Base-by-base conservation (phyloP, 2,329 filamentous ascomycete genomes). In the Aspergillus vadensis region DNA sequence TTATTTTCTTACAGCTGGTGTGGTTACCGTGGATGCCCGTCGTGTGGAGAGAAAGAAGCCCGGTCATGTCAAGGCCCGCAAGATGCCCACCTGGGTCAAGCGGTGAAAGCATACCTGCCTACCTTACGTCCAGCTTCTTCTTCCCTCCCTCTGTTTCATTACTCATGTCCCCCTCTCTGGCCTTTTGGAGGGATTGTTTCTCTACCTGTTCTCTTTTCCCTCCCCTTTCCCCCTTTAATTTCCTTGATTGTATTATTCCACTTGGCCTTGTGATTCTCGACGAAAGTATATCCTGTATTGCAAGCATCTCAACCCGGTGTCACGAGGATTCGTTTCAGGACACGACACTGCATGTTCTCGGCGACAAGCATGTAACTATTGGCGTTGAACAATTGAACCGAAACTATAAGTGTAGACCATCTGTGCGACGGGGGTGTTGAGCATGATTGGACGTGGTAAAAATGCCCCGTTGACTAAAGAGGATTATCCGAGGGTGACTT, bases 61-160 rank as follows among this genome's bases (percentile, higher is more conserved):
- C 59, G 96, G 95, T 69, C 91, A 92, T 73, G 79, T 96, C 81
- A 99, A 99, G 85, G 94, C 95, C 60, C 91, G 95, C 80, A 99
- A 99, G 88, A 96, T 90, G 87, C 94, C 94, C 62, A 86, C 95
- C 71, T 99, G 96, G 95, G 93, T 98, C 84, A 98, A 97, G 87
- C 83, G 86, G 76, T 88, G 67, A 77, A 64, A 59, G 53, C 41
- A 27, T 25, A 17, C n/a, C 43, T 23, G 39, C 44, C 23, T 27
- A 36, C 12, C 32, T 36, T 36, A 36, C 32, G 32, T 5, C 32
- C 32, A 36, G 5, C 32, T 36, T 36, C 32, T 36, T 36, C 32
- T 36, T 36, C 12, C 10, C 32, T 36, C 32, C 32, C 32, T 36
- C 32, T 36, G 32, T 36, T 14, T 36, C 12, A 14, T 36, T 36